Evolutionary conservation across 2,329 filamentous ascomycete genomes (phyloP).

Genomic region (Botryotinia globosa): DNA sequence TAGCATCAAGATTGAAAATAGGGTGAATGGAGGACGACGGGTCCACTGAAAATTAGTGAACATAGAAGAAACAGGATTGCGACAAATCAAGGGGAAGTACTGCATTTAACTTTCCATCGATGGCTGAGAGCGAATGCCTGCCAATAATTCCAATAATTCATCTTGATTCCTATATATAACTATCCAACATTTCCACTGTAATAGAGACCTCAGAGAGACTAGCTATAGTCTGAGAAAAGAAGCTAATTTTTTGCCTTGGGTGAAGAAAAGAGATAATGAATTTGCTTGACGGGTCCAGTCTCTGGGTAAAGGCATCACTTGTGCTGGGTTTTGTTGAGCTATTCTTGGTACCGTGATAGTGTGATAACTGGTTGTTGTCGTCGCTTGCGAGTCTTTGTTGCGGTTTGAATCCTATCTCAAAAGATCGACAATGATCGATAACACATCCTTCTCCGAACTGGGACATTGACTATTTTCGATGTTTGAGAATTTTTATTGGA

Average conservation of each 20-base stretch:
- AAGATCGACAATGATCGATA: accelerated
- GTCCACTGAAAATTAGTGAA: too few species aligned
- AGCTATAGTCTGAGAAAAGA: too few species aligned
- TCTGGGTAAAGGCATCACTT: not conserved
- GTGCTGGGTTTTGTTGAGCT: accelerated
- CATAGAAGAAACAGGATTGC: accelerated
- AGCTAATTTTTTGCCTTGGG: too few species aligned
- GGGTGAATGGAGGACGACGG: too few species aligned
- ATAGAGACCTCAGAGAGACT: not conserved
- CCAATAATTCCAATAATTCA: too few species aligned
- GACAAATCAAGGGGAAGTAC: too few species aligned
- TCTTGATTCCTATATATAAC: too few species aligned
- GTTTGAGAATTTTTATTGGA: accelerated
- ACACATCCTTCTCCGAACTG: not conserved
- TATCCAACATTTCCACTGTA: too few species aligned
- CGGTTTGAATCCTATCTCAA: accelerated
- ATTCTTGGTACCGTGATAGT: not conserved
- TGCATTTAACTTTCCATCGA: too few species aligned
- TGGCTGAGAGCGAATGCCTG: too few species aligned
- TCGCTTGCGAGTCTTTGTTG: too few species aligned
- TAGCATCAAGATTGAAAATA: too few species aligned
- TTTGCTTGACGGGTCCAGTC: not conserved
- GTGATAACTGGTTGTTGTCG: not conserved
- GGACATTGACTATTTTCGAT: accelerated
- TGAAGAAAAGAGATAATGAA: not conserved